phyloP scores from a whole-genome alignment of 148 eudicot species.

The Suaeda aralocaspica region DNA sequence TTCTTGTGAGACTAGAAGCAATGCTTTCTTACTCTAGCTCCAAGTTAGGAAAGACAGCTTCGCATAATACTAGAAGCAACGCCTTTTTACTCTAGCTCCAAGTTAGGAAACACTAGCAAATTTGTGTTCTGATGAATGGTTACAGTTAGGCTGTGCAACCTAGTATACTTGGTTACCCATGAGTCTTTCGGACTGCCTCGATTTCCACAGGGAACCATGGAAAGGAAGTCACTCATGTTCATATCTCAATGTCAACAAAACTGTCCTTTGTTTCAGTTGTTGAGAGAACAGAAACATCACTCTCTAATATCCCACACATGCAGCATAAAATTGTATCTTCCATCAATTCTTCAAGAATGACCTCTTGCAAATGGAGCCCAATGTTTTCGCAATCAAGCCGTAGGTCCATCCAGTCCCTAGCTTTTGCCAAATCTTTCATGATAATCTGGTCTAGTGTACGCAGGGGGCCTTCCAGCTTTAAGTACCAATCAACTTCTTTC shows the following conservation, averaged over 20 bases:
- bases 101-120: background rate
- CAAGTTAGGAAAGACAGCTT: conserved; percentile 7
- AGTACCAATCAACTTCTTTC: conserved; percentile 56
- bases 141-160: conserved; percentile 11
- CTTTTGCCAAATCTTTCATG: conserved; percentile 40
- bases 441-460: conserved; percentile 59
- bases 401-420: conserved; percentile 54
- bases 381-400: conserved; percentile 40
- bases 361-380: conserved; percentile 50
- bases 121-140: background rate
- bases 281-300: background rate
- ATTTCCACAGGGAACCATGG: background rate
- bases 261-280: conserved; percentile 11
- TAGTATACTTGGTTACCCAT: background rate
- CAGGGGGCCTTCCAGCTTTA: conserved; percentile 35
- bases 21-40: background rate
- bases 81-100: conserved; percentile 1
- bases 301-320: conserved; percentile 1
- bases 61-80: conserved; percentile 11
- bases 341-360: conserved; percentile 57
- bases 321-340: conserved; percentile 46
- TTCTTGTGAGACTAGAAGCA: no score
- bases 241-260: background rate
- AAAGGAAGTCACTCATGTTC: background rate
- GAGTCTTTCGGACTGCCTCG: background rate